Conservation (phyloP, 73 alveolate genomes). For the Diophrys appendiculata region DNA sequence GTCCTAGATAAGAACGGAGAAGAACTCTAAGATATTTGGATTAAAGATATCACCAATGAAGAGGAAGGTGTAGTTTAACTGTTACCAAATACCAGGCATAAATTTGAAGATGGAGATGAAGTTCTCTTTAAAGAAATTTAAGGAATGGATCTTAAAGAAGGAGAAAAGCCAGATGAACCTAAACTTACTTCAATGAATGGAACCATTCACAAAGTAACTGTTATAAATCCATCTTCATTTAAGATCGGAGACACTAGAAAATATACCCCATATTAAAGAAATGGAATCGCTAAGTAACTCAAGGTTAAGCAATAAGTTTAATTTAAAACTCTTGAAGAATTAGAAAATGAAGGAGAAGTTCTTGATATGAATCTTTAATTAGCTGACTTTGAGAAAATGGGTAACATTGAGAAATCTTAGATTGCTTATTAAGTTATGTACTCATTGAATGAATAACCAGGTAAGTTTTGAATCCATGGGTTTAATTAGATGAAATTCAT, state of each 20-base stretch:
- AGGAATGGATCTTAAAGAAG: slow-evolving; percentile 67
- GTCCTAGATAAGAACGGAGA: slow-evolving; percentile 93
- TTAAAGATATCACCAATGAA: slow-evolving; percentile 52
- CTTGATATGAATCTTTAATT: slow-evolving; percentile 55
- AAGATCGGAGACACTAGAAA: slow-evolving; percentile 71
- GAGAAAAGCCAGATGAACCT: slow-evolving; percentile 9
- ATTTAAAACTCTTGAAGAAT: slow-evolving; percentile 57
- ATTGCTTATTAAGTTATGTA: slow-evolving; percentile 53
- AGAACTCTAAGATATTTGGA: slow-evolving; percentile 75
- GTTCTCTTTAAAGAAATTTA: slow-evolving; percentile 47
- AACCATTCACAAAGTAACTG: slow-evolving; percentile 64
- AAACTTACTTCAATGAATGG: slow-evolving; percentile 52
- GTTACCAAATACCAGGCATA: slow-evolving; percentile 54
- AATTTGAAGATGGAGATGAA: slow-evolving; percentile 75
- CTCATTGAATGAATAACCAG: slow-evolving; percentile 23
- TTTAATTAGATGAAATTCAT: no score
- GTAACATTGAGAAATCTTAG: slow-evolving; percentile 27
- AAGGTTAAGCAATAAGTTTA: slow-evolving; percentile 41
- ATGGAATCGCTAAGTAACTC: slow-evolving; percentile 69
- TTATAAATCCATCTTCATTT: slow-evolving; percentile 58
- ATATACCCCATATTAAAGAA: slow-evolving; percentile 49
- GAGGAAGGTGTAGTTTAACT: slow-evolving; percentile 69
- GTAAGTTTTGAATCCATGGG: slow-evolving; percentile 75
- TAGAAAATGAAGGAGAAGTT: slow-evolving; percentile 18
- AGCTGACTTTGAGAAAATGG: slow-evolving; percentile 72